A percentile compares a stretch with the other conserved stretches of the same genome.
Evolutionary conservation across 495 filamentous ascomycete species (phyloP).

Genomic region (Xylaria longipes): DNA sequence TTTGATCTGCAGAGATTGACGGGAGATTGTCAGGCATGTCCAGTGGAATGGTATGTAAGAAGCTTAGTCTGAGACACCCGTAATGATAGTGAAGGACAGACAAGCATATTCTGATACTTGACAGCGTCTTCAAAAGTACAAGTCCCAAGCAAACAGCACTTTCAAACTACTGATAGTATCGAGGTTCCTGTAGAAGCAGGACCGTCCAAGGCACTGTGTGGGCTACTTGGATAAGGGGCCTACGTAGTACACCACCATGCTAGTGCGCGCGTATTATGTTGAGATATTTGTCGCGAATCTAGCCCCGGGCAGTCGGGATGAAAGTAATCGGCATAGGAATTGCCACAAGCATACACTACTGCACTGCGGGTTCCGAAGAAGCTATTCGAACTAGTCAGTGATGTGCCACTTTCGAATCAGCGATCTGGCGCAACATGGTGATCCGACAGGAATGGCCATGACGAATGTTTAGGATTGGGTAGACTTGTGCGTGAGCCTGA

Average conservation of each 20-base stretch:
- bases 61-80: constrained; percentile 14
- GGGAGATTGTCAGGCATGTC: neutral
- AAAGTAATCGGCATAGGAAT: neutral
- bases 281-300: neutral
- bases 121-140: constrained; percentile 5
- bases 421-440: neutral
- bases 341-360: neutral
- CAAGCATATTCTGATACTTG: constrained; percentile 1
- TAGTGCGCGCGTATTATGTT: neutral
- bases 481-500: neutral
- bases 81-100: neutral
- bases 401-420: neutral
- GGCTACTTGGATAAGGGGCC: constrained; percentile 9
- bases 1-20: constrained; percentile 19
- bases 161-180: neutral
- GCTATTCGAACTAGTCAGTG: neutral
- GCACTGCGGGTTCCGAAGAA: neutral
- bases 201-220: constrained; percentile 17
- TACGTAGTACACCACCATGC: constrained; percentile 5
- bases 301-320: constrained; percentile 1
- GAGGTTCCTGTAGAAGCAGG: neutral
- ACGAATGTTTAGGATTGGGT: neutral
- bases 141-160: neutral
- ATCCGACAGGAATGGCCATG: neutral
- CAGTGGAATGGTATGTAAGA: constrained; percentile 14